Evolutionary conservation across 2,329 filamentous ascomycete genomes (phyloP).

Genomic region (Shiraia sp.): DNA sequence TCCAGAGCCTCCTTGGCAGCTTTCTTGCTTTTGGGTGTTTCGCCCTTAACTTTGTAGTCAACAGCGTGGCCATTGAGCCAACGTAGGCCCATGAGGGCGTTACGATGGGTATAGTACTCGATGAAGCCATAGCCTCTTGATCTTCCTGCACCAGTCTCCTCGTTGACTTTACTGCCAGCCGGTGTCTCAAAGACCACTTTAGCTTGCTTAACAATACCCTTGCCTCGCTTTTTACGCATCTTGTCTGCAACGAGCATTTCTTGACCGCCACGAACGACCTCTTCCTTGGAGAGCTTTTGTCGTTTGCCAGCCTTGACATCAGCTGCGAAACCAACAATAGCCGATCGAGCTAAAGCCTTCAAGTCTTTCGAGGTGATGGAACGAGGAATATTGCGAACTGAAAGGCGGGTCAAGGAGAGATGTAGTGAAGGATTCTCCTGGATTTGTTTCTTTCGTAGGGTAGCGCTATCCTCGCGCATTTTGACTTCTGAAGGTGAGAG

Average conservation of each 20-base stretch:
- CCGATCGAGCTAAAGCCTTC: slow-evolving; percentile 87
- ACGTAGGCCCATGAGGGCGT: slow-evolving; percentile 89
- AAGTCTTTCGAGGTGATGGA: slow-evolving; percentile 83
- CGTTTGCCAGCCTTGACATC: slow-evolving; percentile 82
- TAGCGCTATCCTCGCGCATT: slow-evolving; percentile 83
- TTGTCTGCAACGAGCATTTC: slow-evolving; percentile 81
- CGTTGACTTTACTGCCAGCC: slow-evolving; percentile 80
- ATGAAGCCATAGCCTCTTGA: slow-evolving; percentile 96
- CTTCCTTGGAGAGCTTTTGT: slow-evolving; percentile 83
- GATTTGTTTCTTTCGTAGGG: slow-evolving; percentile 87
- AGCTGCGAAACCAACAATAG: slow-evolving; percentile 90
- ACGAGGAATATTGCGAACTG: slow-evolving; percentile 87
- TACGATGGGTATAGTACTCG: slow-evolving; percentile 91
- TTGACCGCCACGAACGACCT: slow-evolving; percentile 76
- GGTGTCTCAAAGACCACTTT: slow-evolving; percentile 92
- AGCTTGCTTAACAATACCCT: slow-evolving; percentile 86
- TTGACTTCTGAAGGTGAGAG: slow-evolving; percentile 79
- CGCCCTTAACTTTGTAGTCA: slow-evolving; percentile 54
- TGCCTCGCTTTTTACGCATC: slow-evolving; percentile 77
- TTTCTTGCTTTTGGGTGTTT: slow-evolving; percentile 48
- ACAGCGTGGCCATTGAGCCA: slow-evolving; percentile 84
- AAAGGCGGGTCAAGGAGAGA: slow-evolving; percentile 85
- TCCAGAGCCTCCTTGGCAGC: slow-evolving; percentile 50
- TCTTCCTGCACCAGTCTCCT: slow-evolving; percentile 75
- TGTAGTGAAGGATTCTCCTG: slow-evolving; percentile 89